These are phyloP conservation scores for Verticillium dahliae DNA, from an alignment of 2,329 filamentous ascomycete species.

Conservation along the genomic window DNA sequence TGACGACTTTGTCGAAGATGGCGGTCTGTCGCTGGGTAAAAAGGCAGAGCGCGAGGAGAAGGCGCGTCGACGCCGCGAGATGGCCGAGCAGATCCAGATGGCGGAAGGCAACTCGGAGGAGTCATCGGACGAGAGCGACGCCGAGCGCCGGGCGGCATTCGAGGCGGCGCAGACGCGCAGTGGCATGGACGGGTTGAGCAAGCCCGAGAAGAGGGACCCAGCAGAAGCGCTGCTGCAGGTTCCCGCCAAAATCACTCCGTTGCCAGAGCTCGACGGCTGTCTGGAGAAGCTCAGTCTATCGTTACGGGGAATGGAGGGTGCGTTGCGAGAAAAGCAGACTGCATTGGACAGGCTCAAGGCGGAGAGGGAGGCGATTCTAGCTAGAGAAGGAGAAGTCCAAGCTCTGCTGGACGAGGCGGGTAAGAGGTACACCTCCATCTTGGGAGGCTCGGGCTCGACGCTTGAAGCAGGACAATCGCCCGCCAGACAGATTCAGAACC, in stretches of 20 bases:
- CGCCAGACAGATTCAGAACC: slow-evolving; percentile 8
- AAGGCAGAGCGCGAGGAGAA: slow-evolving; percentile 70
- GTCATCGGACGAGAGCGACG: slow-evolving; percentile 62
- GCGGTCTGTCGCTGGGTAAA: slow-evolving; percentile 68
- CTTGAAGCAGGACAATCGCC: slow-evolving; percentile 10
- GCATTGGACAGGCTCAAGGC: slow-evolving; percentile 59
- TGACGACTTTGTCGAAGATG: slow-evolving; percentile 85
- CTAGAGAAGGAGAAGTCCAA: slow-evolving; percentile 75
- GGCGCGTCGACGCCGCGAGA: slow-evolving; percentile 63
- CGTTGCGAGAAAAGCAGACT: slow-evolving; percentile 52
- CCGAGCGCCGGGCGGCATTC: slow-evolving; percentile 72
- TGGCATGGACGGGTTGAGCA: slow-evolving; percentile 69
- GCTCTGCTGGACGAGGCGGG: slow-evolving; percentile 74
- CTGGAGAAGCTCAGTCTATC: slow-evolving; percentile 57
- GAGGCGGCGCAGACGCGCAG: slow-evolving; percentile 80
- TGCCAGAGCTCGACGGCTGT: slow-evolving; percentile 67
- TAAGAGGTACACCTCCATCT: slow-evolving; percentile 46
- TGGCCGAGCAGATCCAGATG: slow-evolving; percentile 74
- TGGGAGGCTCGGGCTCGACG: slow-evolving; percentile 18
- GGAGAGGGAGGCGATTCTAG: slow-evolving; percentile 62
- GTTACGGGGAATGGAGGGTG: slow-evolving; percentile 56
- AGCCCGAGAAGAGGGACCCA: slow-evolving; percentile 32
- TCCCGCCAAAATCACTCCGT: slow-evolving; percentile 67
- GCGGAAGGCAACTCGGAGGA: slow-evolving; percentile 63
- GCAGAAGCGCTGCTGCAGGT: slow-evolving; percentile 40